A percentile compares a stretch with the other conserved stretches of the same genome.
phyloP scores from a whole-genome alignment of 2,329 filamentous ascomycete genomes.

The Trichoderma koningii region DNA sequence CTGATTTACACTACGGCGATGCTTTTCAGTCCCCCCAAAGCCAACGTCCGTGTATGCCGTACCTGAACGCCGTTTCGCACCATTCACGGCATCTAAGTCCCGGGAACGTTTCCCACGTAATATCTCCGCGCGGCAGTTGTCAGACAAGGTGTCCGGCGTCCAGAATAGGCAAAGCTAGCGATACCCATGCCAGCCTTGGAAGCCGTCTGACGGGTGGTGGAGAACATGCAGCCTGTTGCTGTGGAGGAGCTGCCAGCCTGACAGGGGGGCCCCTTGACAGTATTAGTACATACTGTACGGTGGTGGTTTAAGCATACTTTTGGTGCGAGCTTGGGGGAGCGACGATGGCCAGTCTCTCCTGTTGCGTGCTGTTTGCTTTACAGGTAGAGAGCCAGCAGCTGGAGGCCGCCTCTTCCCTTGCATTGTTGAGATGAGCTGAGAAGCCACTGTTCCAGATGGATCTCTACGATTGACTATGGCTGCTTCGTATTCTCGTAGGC shows the following conservation, averaged over 20 bases:
- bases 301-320: background rate
- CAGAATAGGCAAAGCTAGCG: conserved; percentile 8
- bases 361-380: background rate
- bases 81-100: background rate
- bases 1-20: too few species aligned
- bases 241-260: background rate
- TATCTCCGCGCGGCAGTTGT: conserved; percentile 11
- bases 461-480: too few species aligned
- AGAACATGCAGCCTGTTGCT: background rate
- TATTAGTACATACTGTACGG: background rate
- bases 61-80: background rate
- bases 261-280: background rate
- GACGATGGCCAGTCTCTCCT: background rate
- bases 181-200: background rate
- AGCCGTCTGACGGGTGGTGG: conserved; percentile 18
- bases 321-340: background rate
- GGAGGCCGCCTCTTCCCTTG: background rate
- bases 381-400: background rate
- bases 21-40: background rate
- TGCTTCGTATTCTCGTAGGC: background rate
- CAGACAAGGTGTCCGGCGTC: conserved; percentile 4
- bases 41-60: too few species aligned
- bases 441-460: background rate
- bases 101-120: conserved; percentile 17
- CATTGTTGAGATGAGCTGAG: too few species aligned